Base-by-base conservation (phyloP, 2,329 filamentous ascomycete species). In the Cytospora chrysosperma region DNA sequence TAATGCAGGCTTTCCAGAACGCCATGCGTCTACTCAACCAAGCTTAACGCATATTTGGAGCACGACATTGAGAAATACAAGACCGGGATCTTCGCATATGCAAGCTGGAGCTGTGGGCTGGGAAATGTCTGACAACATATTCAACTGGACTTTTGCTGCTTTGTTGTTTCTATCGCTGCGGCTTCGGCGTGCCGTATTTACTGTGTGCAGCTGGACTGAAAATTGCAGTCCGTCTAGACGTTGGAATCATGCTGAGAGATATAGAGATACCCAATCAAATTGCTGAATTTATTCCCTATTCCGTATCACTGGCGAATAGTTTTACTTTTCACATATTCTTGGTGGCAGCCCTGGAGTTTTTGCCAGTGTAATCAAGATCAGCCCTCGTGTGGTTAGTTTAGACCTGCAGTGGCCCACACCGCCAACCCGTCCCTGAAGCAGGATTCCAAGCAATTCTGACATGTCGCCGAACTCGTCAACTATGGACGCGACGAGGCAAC, bases 1-100 rank as follows among this genome's bases (percentile, higher is more conserved):
- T 88, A 61, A 83, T 88, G 12, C 79, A 81, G 56, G 86, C 86
- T 24, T 88, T 88, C 72, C 83, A 88, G 71, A 86, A 80, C 69
- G 86, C 86, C 28, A 72, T 88, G 65, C 82, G 83, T 4, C 76
- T 88, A 51, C 76, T 88, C 21, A 81, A 76, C 67, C 65, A 61
- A 47, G 55, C 63, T 19, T 59, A 56, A 47, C 1, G 10, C 26
- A 21, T 15, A 24, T 4, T 26, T 15, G 24, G n/a, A 19, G 32
- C 24, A 17, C 10, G 43, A 13, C n/a, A 24, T 12, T 24, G 21
- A 47, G 10, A n/a, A 7, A 24, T 47, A 47, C 17, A 24, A 6
- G 27, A 7, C n/a, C 24, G 24, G 12, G 15, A 32, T 13, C 19
- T 28, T 32, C 27, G 17, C n/a, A 19, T 27, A 10, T 59, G 15